phyloP scores from a whole-genome alignment of 306 rosid genomes.

The Cajanus cajan region DNA sequence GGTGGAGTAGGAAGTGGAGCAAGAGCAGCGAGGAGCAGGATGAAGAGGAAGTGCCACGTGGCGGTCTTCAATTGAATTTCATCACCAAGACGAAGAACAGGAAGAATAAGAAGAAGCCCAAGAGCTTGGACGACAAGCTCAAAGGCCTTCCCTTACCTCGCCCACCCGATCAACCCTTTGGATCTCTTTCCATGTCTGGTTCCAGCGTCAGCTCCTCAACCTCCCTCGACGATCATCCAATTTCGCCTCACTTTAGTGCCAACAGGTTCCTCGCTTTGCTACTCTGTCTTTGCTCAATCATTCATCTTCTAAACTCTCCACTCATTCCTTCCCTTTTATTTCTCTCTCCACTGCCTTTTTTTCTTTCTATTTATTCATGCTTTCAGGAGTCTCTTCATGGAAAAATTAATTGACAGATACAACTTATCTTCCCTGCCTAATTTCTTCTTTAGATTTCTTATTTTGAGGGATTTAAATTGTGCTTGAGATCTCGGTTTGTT shows the following conservation, averaged over 20 bases:
- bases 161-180: conserved; percentile 38
- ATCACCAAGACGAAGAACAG: conserved; percentile 10
- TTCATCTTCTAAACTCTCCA: background rate
- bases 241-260: conserved; percentile 41
- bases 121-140: conserved; percentile 68
- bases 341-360: background rate
- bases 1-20: conserved; percentile 76
- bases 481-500: background rate
- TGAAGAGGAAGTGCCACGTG: conserved; percentile 36
- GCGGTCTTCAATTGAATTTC: conserved; percentile 29
- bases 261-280: conserved; percentile 43
- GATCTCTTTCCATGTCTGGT: conserved; percentile 62
- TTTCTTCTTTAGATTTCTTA: background rate
- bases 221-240: conserved; percentile 65
- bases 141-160: conserved; percentile 66
- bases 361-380: background rate
- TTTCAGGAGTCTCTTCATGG: background rate
- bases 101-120: conserved; percentile 38
- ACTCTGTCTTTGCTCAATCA: background rate
- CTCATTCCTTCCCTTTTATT: background rate
- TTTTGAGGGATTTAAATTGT: background rate
- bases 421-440: background rate
- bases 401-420: background rate
- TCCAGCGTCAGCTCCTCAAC: conserved; percentile 81
- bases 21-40: conserved; percentile 63